Percentiles rank a stretch among this genome's conserved stretches.
Conservation (phyloP, 441 rosid species). For the Pelargonium australe region DNA sequence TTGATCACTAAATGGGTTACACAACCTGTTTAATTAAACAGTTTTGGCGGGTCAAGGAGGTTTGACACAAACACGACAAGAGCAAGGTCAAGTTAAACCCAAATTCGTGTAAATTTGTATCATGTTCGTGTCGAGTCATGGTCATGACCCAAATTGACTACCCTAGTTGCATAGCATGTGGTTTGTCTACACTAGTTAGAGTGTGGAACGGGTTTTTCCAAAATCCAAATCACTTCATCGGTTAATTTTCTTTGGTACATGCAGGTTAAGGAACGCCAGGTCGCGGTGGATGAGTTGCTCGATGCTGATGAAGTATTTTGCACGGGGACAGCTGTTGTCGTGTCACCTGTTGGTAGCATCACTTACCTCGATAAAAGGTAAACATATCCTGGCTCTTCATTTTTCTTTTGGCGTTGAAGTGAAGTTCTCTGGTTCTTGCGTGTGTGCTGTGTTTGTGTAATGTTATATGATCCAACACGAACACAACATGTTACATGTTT, state of each 20-base stretch:
- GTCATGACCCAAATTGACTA: no score
- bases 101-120: no score
- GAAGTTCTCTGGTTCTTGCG: not conserved
- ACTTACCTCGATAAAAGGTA: conserved; percentile 76
- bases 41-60: no score
- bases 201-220: not conserved
- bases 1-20: no score
- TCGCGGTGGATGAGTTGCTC: conserved; percentile 69
- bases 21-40: no score
- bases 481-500: no score
- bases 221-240: not conserved
- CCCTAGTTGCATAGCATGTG: no score
- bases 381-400: not conserved
- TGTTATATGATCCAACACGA: no score
- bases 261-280: conserved; percentile 75
- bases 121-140: no score
- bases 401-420: not conserved
- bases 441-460: no score
- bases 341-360: conserved; percentile 91
- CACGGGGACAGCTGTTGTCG: conserved; percentile 92
- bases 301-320: conserved; percentile 93
- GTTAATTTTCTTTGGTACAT: not conserved
- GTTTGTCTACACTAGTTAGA: not conserved
- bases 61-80: no score
- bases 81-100: no score